Base-by-base conservation (phyloP, 768 basidiomycete species). In the Leucocoprinus birnbaumii region DNA sequence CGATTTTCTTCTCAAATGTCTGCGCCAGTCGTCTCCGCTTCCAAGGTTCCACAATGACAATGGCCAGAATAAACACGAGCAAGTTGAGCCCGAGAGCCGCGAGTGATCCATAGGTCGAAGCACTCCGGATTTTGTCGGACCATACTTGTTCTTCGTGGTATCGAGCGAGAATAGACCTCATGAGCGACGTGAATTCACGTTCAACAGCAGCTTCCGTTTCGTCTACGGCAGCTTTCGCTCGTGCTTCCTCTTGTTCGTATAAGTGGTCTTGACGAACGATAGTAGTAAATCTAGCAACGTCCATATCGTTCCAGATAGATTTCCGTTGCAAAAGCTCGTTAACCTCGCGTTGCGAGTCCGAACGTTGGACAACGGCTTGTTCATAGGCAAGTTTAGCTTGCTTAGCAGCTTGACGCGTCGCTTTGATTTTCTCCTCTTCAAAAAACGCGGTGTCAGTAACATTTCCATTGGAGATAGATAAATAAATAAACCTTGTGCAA, bases 111-210 rank as follows among this genome's bases (percentile, higher is more conserved):
- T 98, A 98, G 3, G 97, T 98, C 58, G 91, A 94, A 24, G 89
- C 88, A 62, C 91, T 93, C 34, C 97, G 85, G 57, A 99, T 97
- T 73, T 99, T 99, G 76, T 99, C 96, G 51, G 91, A 94, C 97
- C 97, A 99, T 2, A 98, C 85, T 68, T 99, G 97, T 67, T 99
- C 97, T 71, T 98, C 96, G 73, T 98, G 96, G 69, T 98, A 98
- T 37, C 96, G 81, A 47, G 83, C 85, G 56, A 99, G 80, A 63
- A 98, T 98, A 9, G 82, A 77, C 53, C 85, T 85, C 87, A 96
- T 91, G 27, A 98, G 79, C 65, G 85, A 87, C 63, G 79, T 86
- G 67, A 98, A 97, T 61, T 88, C 91, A 43, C 81, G 80, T 61
- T 99, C 97, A 16, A 94, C 91, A 1, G 80, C 82, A 48, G 83